Percentiles rank a stretch among this genome's conserved stretches.
phyloP scores from a whole-genome alignment of 495 filamentous ascomycete genomes.

The Acidiella bohemica region DNA sequence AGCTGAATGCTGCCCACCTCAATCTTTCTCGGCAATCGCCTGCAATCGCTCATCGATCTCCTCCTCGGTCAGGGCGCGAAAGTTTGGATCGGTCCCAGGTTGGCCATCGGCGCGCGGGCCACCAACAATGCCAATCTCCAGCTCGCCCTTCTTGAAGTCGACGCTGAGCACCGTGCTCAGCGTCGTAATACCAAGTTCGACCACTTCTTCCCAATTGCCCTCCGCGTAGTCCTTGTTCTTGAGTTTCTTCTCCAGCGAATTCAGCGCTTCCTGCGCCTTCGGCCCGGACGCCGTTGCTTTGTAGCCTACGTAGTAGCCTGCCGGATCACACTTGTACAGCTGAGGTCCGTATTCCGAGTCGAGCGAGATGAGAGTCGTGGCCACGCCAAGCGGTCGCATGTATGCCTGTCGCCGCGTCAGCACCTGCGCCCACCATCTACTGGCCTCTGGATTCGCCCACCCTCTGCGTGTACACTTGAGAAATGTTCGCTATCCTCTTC shows the following conservation, averaged over 20 bases:
- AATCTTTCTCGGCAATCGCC: constrained; percentile 97
- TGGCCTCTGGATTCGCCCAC: constrained; percentile 36
- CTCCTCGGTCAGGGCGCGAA: constrained; percentile 84
- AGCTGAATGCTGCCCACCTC: constrained; percentile 27
- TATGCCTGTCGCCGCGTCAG: constrained; percentile 52
- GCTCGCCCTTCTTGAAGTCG: constrained; percentile 98
- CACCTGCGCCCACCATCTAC: not conserved
- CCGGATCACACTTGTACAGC: constrained; percentile 95
- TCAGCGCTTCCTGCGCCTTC: constrained; percentile 96
- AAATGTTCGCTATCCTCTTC: constrained; percentile 95
- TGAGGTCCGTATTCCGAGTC: constrained; percentile 90
- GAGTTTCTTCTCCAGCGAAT: constrained; percentile 97
- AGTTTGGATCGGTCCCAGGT: constrained; percentile 61
- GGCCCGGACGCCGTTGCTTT: constrained; percentile 94
- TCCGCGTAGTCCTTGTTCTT: constrained; percentile 96
- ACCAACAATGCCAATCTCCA: constrained; percentile 94
- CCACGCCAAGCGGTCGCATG: constrained; percentile 94
- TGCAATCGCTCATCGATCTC: constrained; percentile 98
- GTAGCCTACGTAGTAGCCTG: constrained; percentile 95
- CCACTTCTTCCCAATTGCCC: constrained; percentile 93
- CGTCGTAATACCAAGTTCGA: constrained; percentile 87
- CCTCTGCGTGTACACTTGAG: constrained; percentile 95
- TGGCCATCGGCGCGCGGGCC: constrained; percentile 65
- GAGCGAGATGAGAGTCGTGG: constrained; percentile 83
- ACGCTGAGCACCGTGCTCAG: constrained; percentile 92